A percentile compares a stretch with the other conserved stretches of the same genome.
Evolutionary conservation across 75 land plant species (phyloP).

Genomic region (Pinus taeda): DNA sequence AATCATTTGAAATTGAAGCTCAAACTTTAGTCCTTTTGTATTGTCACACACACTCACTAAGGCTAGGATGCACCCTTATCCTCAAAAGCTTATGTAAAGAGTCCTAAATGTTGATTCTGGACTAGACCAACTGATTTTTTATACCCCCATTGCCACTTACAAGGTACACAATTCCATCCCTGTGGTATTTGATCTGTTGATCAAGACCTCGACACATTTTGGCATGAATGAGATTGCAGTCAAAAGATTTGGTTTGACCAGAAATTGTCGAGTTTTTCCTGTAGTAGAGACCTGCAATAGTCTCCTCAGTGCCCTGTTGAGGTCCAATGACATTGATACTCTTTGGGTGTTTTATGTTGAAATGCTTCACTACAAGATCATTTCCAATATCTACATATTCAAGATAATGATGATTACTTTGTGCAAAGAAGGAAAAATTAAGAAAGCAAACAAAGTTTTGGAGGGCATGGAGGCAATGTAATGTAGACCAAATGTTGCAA

Average conservation of each 20-base stretch:
- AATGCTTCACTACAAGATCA: constrained; percentile 42
- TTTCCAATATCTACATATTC: constrained; percentile 33
- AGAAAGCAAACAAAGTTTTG: constrained; percentile 38
- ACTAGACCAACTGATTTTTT: background rate
- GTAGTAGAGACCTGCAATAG: constrained; percentile 43
- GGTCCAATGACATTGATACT: constrained; percentile 13
- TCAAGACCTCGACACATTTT: constrained; percentile 20
- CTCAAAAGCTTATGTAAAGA: background rate
- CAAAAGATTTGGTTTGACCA: constrained; percentile 24
- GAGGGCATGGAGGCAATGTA: constrained; percentile 35
- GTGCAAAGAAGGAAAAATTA: constrained; percentile 57
- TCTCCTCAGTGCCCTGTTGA: constrained; percentile 31
- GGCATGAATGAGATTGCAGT: constrained; percentile 17
- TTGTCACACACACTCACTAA: background rate
- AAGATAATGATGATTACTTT: constrained; percentile 51
- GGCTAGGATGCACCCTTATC: background rate
- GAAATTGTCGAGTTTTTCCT: constrained; percentile 22
- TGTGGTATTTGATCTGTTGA: background rate
- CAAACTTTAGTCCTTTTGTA: background rate
- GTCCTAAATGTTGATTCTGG: background rate
- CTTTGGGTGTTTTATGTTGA: constrained; percentile 57
- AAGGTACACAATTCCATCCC: background rate
- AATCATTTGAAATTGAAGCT: background rate
- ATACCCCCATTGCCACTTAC: background rate
- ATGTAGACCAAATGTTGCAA: constrained; percentile 30